A percentile compares a stretch with the other conserved stretches of the same genome.
These are phyloP conservation scores for Geranium brycei DNA, from an alignment of 345 rosid genomes.

Conservation along the genomic window DNA sequence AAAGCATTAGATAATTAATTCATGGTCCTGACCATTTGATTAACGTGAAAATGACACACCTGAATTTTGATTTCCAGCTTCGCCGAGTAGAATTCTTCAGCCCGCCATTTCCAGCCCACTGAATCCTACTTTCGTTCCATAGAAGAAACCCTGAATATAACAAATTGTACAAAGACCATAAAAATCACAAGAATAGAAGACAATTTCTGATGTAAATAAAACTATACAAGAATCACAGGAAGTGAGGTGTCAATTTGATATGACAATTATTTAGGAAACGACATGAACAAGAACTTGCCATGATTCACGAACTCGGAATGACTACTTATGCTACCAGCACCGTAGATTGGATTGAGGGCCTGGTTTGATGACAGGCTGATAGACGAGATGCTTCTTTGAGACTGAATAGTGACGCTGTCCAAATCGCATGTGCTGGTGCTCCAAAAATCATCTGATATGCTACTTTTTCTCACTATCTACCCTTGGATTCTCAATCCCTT, in stretches of 20 bases:
- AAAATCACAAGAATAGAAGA: too few relatives aligned
- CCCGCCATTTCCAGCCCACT: neutral
- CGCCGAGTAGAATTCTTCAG: too few relatives aligned
- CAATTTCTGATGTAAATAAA: too few relatives aligned
- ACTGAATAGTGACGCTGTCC: conserved; percentile 31
- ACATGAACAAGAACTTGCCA: conserved; percentile 13
- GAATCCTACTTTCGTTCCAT: neutral
- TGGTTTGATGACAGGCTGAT: conserved; percentile 7
- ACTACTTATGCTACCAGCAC: conserved; percentile 13
- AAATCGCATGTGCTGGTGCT: conserved; percentile 52
- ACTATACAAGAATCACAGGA: too few relatives aligned
- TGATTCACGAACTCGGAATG: conserved; percentile 35
- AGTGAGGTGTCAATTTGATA: too few relatives aligned
- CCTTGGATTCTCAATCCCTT: conserved; percentile 41
- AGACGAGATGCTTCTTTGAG: conserved; percentile 50
- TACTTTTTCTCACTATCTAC: conserved; percentile 22
- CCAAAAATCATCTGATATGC: conserved; percentile 43
- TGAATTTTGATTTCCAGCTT: too few relatives aligned
- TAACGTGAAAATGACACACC: too few relatives aligned
- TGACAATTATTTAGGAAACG: too few relatives aligned
- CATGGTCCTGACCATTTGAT: too few relatives aligned
- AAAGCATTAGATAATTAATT: too few relatives aligned
- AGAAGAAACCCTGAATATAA: neutral
- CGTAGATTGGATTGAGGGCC: conserved; percentile 11
- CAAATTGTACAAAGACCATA: neutral